phyloP scores from a whole-genome alignment of 768 basidiomycete genomes.

The Lactarius sanguifluus region DNA sequence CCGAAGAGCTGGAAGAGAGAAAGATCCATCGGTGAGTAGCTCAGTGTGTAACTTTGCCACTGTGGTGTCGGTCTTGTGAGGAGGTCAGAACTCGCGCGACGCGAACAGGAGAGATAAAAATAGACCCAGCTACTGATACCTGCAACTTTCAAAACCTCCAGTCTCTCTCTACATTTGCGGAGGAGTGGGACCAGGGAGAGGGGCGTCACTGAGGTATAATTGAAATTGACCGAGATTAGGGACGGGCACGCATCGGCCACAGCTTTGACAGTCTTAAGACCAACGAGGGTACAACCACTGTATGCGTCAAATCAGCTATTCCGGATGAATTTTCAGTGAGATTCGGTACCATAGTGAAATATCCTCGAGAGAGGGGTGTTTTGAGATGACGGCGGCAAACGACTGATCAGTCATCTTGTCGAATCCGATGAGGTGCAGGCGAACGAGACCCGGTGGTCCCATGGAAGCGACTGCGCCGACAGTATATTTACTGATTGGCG shows the following conservation, averaged over 20 bases:
- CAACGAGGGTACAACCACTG: slow-evolving; percentile 63
- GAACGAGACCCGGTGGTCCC: slow-evolving; percentile 27
- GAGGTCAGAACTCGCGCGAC: background rate
- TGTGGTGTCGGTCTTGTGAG: slow-evolving; percentile 57
- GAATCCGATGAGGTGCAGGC: slow-evolving; percentile 55
- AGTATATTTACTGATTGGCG: slow-evolving; percentile 47
- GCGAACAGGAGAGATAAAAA: slow-evolving; percentile 16
- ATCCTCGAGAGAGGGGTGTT: slow-evolving; percentile 45
- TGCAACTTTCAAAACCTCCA: slow-evolving; percentile 62
- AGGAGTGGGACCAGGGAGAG: slow-evolving; percentile 48
- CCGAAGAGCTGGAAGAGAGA: slow-evolving; percentile 43
- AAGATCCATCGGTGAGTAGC: slow-evolving; percentile 27
- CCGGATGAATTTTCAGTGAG: slow-evolving; percentile 6
- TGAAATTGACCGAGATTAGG: slow-evolving; percentile 55
- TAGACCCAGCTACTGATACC: slow-evolving; percentile 62
- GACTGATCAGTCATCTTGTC: slow-evolving; percentile 50
- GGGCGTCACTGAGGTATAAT: slow-evolving; percentile 57
- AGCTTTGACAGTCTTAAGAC: slow-evolving; percentile 47
- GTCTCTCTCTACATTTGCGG: slow-evolving; percentile 36
- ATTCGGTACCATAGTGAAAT: slow-evolving; percentile 54
- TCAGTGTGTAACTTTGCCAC: slow-evolving; percentile 46
- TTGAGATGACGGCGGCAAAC: slow-evolving; percentile 51
- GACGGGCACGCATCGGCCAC: slow-evolving; percentile 43
- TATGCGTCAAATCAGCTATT: slow-evolving; percentile 22
- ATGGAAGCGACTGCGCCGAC: slow-evolving; percentile 43